Evolutionary conservation across 1,284 basidiomycete genomes (phyloP), one percentile per base, ranked within the genome.

Genomic region (Ustilago xerochloae): DNA sequence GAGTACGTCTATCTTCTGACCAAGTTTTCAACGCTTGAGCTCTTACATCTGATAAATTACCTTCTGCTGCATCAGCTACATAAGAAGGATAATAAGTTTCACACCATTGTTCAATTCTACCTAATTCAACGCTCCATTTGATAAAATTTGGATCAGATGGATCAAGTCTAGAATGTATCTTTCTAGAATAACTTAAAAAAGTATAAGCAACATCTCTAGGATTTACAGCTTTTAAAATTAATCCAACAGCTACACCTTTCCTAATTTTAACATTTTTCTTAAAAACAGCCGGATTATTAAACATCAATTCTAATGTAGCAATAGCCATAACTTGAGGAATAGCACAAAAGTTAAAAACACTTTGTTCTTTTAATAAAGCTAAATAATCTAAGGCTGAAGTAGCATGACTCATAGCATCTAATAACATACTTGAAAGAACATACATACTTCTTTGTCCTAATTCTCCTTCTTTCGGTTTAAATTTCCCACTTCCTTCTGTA

Each of bases 281-380:
- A 85, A 97, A 90, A 87, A 99, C 92, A n/a, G 88, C 87, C 2
- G 90, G 89, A 86, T 99, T 99, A 92, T 93, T 93, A 86, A 95
- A 97, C 85, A 94, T 96, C 55, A 92, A 85, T 50, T 92, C 89
- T 26, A 99, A 87, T 7, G 95, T 99, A 6, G 97, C 95, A 77
- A 99, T 92, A 0, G 96, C 94, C 96, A 99, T 98, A 22, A 91
- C 90, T 32, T 92, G 93, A 10, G 96, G 96, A 65, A 98, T 93
- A 3, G 96, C 94, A 79, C 93, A 94, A 86, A 99, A 99, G 85
- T 93, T 93, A 88, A 99, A 99, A 28, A 97, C 90, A 63, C 88
- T 91, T 86, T 98, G 96, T 85, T 93, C 95, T 85, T 90, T 91
- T 78, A 99, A 87, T 49, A 97, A 85, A 26, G 90, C 88, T 74